phyloP scores from a whole-genome alignment of 2,329 filamentous ascomycete genomes.

The Kalmusia sp. region DNA sequence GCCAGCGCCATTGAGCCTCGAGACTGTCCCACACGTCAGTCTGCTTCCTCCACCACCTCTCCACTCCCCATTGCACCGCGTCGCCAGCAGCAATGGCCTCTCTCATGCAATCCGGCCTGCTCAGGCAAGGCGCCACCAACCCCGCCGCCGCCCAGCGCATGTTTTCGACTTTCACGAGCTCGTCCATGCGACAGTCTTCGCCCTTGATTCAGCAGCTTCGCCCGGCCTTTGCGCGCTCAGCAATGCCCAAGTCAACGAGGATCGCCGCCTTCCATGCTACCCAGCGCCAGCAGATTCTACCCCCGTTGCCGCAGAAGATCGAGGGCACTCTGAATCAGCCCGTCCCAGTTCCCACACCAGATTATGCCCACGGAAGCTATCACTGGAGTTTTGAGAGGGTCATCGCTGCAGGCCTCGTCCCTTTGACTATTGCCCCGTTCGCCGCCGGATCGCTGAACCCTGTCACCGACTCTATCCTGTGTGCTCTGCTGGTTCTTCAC shows the following conservation, averaged over 20 bases:
- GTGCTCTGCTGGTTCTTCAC: constrained; percentile 84
- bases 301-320: constrained; percentile 85
- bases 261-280: constrained; percentile 88
- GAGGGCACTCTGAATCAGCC: constrained; percentile 87
- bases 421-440: constrained; percentile 89
- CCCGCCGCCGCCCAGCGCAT: constrained; percentile 52
- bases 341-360: constrained; percentile 73
- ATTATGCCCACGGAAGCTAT: constrained; percentile 88
- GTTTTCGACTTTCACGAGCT: constrained; percentile 51
- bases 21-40: constrained; percentile 9
- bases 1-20: constrained; percentile 10
- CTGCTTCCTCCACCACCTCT: constrained; percentile 12
- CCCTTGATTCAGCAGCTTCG: constrained; percentile 45
- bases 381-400: constrained; percentile 96
- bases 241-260: constrained; percentile 53
- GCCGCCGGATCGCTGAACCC: constrained; percentile 92
- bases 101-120: constrained; percentile 57
- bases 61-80: constrained; percentile 12
- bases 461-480: constrained; percentile 82
- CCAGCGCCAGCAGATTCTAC: constrained; percentile 75
- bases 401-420: constrained; percentile 80
- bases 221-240: constrained; percentile 50
- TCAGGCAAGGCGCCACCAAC: constrained; percentile 54
- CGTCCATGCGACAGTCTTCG: constrained; percentile 42
- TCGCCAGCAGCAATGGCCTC: constrained; percentile 56